Conservation (phyloP, 257 asterid genomes). For the Solanum rostratum region DNA sequence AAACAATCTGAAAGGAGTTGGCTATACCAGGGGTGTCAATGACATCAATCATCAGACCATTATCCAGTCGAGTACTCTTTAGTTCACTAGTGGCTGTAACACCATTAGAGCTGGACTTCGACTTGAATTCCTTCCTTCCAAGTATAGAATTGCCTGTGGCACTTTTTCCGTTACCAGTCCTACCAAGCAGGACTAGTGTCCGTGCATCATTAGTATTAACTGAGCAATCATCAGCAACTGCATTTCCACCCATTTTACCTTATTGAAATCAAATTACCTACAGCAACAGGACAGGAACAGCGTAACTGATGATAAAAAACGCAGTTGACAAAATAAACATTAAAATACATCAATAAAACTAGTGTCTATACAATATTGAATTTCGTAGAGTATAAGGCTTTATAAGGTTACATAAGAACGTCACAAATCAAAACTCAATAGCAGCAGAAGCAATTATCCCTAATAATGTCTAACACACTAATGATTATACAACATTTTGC, state of each 20-base stretch:
- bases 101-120: slow-evolving; percentile 53
- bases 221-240: slow-evolving; percentile 64
- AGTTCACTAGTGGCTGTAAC: slow-evolving; percentile 71
- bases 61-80: slow-evolving; percentile 31
- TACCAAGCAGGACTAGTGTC: slow-evolving; percentile 61
- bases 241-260: slow-evolving; percentile 55
- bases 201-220: slow-evolving; percentile 27
- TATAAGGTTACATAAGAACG: no score
- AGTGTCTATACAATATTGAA: no score
- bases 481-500: background rate
- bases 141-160: slow-evolving; percentile 78
- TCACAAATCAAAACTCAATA: no score
- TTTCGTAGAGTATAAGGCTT: no score
- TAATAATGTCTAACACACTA: background rate
- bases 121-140: slow-evolving; percentile 37
- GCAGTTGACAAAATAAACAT: background rate
- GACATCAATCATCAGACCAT: slow-evolving; percentile 46
- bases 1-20: background rate
- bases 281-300: background rate
- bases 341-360: background rate
- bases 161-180: slow-evolving; percentile 80
- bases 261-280: background rate
- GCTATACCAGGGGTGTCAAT: slow-evolving; percentile 66
- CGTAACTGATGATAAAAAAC: background rate
- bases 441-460: background rate